phyloP scores from a whole-genome alignment of 129 eudicot species.

The Centella asiatica region DNA sequence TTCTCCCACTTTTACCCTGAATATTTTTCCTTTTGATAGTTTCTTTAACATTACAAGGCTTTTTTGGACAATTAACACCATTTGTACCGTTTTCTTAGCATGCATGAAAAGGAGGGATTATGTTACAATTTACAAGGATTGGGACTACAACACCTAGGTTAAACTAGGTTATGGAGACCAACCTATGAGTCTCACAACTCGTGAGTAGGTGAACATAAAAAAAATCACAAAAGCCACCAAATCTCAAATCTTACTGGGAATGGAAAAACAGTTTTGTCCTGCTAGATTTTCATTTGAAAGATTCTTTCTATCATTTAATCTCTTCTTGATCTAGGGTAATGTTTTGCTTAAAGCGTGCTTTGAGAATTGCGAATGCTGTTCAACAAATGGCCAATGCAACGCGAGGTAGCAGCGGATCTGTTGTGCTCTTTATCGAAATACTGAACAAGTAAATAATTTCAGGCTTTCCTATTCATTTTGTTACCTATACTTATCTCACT shows the following conservation, averaged over 20 bases:
- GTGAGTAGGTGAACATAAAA: too few relatives aligned
- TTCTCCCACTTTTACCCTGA: too few relatives aligned
- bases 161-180: too few relatives aligned
- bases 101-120: too few relatives aligned
- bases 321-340: constrained; percentile 53
- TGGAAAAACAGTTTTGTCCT: neutral
- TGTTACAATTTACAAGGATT: too few relatives aligned
- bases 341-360: constrained; percentile 93
- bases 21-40: too few relatives aligned
- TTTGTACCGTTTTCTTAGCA: too few relatives aligned
- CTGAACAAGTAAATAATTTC: constrained; percentile 71
- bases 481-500: neutral
- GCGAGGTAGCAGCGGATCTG: constrained; percentile 94
- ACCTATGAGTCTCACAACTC: too few relatives aligned
- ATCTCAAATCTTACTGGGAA: neutral
- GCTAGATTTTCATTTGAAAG: neutral
- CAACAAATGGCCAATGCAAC: constrained; percentile 96
- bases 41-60: too few relatives aligned
- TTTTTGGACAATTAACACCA: too few relatives aligned
- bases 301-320: constrained; percentile 4
- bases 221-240: too few relatives aligned
- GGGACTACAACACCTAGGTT: too few relatives aligned
- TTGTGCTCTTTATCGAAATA: constrained; percentile 78
- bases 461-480: neutral
- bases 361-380: constrained; percentile 91